These are phyloP conservation scores for Colletotrichum scovillei DNA, from an alignment of 2,329 filamentous ascomycete species.

Conservation along the genomic window DNA sequence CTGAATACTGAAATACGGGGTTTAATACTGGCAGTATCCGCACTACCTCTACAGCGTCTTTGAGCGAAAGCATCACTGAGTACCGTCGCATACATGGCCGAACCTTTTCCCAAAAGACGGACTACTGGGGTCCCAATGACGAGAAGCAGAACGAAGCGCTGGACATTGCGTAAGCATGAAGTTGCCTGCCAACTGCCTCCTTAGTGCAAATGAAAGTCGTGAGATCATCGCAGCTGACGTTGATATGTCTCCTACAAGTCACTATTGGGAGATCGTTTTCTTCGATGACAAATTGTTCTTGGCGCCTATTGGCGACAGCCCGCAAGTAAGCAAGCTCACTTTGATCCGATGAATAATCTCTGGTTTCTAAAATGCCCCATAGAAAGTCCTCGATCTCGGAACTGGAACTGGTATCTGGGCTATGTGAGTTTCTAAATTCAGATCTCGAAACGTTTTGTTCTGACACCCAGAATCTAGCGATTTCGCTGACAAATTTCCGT, in stretches of 20 bases:
- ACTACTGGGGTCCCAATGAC: constrained; percentile 40
- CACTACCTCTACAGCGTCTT: constrained; percentile 41
- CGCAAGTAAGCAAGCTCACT: neutral
- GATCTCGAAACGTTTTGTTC: neutral
- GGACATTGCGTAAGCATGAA: constrained; percentile 1
- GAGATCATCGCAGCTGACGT: neutral
- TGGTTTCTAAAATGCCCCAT: neutral
- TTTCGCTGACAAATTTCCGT: constrained; percentile 54
- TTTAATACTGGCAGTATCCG: neutral
- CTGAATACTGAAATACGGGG: neutral
- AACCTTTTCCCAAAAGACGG: constrained; percentile 41
- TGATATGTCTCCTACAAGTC: neutral
- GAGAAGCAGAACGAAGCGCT: constrained; percentile 38
- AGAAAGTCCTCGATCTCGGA: neutral
- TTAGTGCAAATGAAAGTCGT: too few species aligned
- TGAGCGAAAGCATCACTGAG: constrained; percentile 46
- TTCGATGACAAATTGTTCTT: neutral
- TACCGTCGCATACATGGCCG: constrained; percentile 47
- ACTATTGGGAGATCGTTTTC: neutral
- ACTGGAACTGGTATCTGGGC: constrained; percentile 20
- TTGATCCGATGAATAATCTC: neutral
- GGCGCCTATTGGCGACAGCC: neutral
- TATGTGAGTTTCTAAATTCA: constrained; percentile 11
- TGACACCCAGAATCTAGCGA: constrained; percentile 53
- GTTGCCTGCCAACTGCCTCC: neutral